Evolutionary conservation across 108 stramenopile genomes (phyloP).

Genomic region (Stephanodiscus minutulus): DNA sequence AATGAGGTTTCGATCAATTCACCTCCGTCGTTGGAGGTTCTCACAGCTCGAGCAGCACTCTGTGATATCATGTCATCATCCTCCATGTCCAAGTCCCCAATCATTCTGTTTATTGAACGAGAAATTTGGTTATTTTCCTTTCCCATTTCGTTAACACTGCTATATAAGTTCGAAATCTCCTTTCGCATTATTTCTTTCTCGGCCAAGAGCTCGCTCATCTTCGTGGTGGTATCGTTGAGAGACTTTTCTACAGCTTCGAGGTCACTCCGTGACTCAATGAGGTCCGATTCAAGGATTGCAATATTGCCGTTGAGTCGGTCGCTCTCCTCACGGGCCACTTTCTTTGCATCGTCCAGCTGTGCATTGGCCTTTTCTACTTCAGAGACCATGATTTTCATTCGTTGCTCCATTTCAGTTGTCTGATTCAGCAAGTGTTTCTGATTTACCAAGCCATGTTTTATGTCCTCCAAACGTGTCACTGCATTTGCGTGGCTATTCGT

Average conservation of each 20-base stretch:
- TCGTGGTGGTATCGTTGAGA: neutral
- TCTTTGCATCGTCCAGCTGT: neutral
- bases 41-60: neutral
- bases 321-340: neutral
- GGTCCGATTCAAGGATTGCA: neutral
- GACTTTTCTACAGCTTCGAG: neutral
- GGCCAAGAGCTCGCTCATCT: neutral
- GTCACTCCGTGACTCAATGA: neutral
- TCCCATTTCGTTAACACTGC: neutral
- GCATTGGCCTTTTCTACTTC: neutral
- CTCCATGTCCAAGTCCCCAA: neutral
- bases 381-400: neutral
- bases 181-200: neutral
- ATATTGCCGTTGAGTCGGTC: neutral
- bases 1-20: neutral
- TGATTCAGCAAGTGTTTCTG: conserved; percentile 1
- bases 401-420: neutral
- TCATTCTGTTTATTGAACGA: neutral
- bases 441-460: neutral
- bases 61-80: neutral
- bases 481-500: neutral
- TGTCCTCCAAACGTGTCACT: neutral
- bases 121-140: neutral
- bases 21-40: neutral
- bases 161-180: neutral